These are phyloP conservation scores for Zymoseptoria crescenta DNA, from an alignment of 2,329 filamentous ascomycete species.

Conservation along the genomic window DNA sequence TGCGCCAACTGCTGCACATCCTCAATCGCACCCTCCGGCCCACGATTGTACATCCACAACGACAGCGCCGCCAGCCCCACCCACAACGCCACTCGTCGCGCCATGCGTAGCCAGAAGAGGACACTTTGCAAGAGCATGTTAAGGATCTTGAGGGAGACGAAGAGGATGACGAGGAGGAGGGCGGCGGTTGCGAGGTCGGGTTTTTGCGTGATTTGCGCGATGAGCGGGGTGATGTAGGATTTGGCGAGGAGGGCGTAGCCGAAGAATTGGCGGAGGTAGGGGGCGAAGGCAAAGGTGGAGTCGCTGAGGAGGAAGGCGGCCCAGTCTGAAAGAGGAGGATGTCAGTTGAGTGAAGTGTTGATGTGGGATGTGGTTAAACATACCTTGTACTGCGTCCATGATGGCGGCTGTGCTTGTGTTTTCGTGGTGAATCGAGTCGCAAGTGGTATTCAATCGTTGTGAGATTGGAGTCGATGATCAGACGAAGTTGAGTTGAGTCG, in stretches of 20 bases:
- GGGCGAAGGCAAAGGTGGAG: conserved; percentile 13
- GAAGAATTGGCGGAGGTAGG: conserved; percentile 17
- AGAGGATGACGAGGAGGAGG: conserved; percentile 52
- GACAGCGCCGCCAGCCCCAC: conserved; percentile 47
- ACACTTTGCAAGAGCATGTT: conserved; percentile 64
- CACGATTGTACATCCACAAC: conserved; percentile 52
- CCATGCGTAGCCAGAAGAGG: conserved; percentile 67
- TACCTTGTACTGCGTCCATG: conserved; percentile 28
- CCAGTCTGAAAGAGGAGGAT: conserved; percentile 22
- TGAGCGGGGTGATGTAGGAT: conserved; percentile 23
- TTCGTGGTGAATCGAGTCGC: background rate
- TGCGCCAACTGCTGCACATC: conserved; percentile 44
- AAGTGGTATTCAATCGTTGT: background rate
- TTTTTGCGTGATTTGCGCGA: conserved; percentile 26
- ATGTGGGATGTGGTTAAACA: background rate
- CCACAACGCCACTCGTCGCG: conserved; percentile 58
- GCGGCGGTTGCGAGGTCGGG: conserved; percentile 46
- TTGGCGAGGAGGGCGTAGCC: conserved; percentile 15
- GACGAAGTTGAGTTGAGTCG: background rate
- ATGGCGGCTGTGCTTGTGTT: background rate
- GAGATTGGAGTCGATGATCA: background rate
- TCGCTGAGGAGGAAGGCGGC: conserved; percentile 21
- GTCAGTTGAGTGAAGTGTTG: background rate
- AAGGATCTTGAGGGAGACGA: conserved; percentile 57
- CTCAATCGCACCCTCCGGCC: conserved; percentile 54